Percentiles rank a stretch among this genome's conserved stretches.
These are phyloP conservation scores for Bauhinia variegata DNA, from an alignment of 306 rosid genomes.

Conservation along the genomic window DNA sequence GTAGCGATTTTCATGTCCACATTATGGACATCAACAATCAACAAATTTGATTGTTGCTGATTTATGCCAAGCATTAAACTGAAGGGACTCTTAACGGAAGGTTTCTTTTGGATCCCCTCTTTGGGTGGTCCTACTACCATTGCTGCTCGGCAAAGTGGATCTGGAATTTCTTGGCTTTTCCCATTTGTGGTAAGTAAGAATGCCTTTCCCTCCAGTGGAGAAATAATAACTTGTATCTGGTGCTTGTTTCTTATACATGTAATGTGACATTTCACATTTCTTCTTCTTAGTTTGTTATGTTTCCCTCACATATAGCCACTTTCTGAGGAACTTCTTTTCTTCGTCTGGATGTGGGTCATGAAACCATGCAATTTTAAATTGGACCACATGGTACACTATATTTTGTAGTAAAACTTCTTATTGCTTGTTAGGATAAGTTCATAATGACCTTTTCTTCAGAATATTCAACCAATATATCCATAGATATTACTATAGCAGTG, in stretches of 20 bases:
- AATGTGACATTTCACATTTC: background rate
- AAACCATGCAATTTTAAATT: background rate
- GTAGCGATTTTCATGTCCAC: constrained; percentile 16
- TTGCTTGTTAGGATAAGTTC: background rate
- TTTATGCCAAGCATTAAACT: constrained; percentile 37
- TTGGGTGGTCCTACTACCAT: constrained; percentile 96
- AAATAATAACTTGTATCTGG: constrained; percentile 31
- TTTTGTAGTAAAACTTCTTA: constrained; percentile 1
- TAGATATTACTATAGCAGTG: constrained; percentile 1
- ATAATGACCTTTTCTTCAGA: background rate
- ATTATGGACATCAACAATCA: constrained; percentile 9
- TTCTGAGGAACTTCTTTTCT: constrained; percentile 7
- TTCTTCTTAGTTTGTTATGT: too few species aligned
- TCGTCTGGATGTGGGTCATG: constrained; percentile 11
- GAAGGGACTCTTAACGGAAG: constrained; percentile 96
- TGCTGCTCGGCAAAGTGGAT: constrained; percentile 97
- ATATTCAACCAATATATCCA: background rate
- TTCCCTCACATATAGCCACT: background rate
- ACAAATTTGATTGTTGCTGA: constrained; percentile 35
- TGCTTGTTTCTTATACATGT: background rate
- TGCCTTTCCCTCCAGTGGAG: constrained; percentile 26
- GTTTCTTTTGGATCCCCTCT: constrained; percentile 99
- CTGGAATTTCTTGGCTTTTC: constrained; percentile 93
- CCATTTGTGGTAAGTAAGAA: constrained; percentile 85
- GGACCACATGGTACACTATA: background rate